Evolutionary conservation across 2,329 filamentous ascomycete genomes (phyloP).

Genomic region (Aspergillus bombycis): DNA sequence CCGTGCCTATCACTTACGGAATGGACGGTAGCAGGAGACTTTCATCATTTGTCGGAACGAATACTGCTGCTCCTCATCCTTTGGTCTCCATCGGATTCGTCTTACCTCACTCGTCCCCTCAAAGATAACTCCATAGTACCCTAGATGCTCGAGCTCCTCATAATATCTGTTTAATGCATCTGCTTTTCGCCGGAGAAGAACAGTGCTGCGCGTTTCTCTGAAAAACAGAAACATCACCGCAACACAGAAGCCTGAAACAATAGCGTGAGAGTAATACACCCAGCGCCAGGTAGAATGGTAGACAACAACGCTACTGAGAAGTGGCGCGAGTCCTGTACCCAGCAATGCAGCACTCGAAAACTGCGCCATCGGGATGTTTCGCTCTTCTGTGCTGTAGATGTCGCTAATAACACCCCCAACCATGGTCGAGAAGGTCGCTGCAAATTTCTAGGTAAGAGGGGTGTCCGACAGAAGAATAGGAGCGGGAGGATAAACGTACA

Average conservation of each 20-base stretch:
- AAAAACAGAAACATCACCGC: constrained; percentile 70
- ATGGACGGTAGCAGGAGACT: constrained; percentile 75
- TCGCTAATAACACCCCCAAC: constrained; percentile 91
- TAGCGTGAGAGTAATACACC: constrained; percentile 86
- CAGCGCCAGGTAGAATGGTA: constrained; percentile 74
- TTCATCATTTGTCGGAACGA: constrained; percentile 70
- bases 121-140: constrained; percentile 61
- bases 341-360: constrained; percentile 79
- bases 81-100: constrained; percentile 78
- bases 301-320: constrained; percentile 71
- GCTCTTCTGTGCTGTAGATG: constrained; percentile 74
- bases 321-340: constrained; percentile 77
- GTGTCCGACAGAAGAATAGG: neutral
- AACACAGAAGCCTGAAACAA: constrained; percentile 67
- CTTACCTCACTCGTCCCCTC: constrained; percentile 34
- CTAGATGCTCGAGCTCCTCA: constrained; percentile 68
- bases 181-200: constrained; percentile 77
- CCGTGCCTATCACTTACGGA: constrained; percentile 51
- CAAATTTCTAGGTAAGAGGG: constrained; percentile 5
- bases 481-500: constrained; percentile 55
- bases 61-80: constrained; percentile 74
- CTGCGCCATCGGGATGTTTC: constrained; percentile 87
- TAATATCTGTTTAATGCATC: constrained; percentile 77
- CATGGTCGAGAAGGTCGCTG: constrained; percentile 76
- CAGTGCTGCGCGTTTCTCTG: constrained; percentile 78